Evolutionary conservation across 495 filamentous ascomycete genomes (phyloP).

Genomic region (Delitschia confertaspora): DNA sequence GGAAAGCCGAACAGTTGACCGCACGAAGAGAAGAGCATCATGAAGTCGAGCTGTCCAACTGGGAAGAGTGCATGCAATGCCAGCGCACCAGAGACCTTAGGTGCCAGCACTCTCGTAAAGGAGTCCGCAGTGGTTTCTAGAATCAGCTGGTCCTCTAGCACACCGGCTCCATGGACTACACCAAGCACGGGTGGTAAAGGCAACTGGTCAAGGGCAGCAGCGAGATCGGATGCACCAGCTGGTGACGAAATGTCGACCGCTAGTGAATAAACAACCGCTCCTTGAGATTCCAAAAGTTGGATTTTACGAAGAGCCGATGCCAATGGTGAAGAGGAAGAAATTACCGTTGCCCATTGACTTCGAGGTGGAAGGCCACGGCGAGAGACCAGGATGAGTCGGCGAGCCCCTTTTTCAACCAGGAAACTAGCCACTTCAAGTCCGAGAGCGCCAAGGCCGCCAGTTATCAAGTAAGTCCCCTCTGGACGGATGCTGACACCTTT

Average conservation of each 20-base stretch:
- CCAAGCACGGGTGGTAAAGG: constrained; percentile 36
- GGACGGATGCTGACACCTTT: constrained; percentile 26
- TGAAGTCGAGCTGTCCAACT: constrained; percentile 32
- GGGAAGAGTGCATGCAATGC: constrained; percentile 36
- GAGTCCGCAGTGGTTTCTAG: constrained; percentile 33
- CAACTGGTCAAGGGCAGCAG: constrained; percentile 23
- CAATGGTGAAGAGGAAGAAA: background rate
- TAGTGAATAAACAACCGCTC: constrained; percentile 29
- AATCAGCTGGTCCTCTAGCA: constrained; percentile 37
- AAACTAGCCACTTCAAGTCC: constrained; percentile 36
- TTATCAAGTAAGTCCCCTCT: constrained; percentile 42
- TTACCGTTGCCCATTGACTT: constrained; percentile 26
- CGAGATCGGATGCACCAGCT: constrained; percentile 18
- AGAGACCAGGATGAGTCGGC: constrained; percentile 38
- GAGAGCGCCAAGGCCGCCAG: constrained; percentile 40
- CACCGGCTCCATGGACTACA: constrained; percentile 43
- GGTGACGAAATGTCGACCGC: constrained; percentile 28
- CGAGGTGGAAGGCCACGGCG: constrained; percentile 34
- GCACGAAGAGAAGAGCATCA: constrained; percentile 37
- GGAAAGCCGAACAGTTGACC: constrained; percentile 35
- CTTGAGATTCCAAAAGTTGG: constrained; percentile 27
- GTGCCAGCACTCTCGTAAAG: constrained; percentile 33
- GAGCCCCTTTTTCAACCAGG: constrained; percentile 37
- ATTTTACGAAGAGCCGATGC: constrained; percentile 19
- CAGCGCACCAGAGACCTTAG: constrained; percentile 39